Evolutionary conservation across 177 flowering plant species (phyloP), one percentile per base, ranked within the genome.

Genomic region (Vitis hybrid): DNA sequence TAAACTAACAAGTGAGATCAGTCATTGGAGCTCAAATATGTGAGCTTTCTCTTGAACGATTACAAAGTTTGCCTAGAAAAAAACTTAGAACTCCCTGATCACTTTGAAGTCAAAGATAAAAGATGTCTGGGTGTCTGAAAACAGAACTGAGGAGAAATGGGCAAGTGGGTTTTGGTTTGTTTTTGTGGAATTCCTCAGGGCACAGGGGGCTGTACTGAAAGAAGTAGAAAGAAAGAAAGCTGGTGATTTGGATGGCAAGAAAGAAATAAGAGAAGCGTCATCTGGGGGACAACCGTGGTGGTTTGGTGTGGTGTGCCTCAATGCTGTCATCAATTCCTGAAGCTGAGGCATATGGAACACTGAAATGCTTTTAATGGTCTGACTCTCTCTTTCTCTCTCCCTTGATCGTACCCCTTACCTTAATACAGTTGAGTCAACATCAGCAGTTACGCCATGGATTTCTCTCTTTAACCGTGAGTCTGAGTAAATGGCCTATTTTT

Each of bases 241-340:
- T n/a, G 67, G 56, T 55, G 68, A 64, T 63, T 63, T 14, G 73
- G 39, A 22, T 22, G 26, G 26, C 26, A 22, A 70, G 55, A 12
- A n/a, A 14, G 55, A 69, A 65, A 72, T 10, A 62, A 55, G 60
- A 60, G 70, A 65, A 60, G 73, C 62, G 70, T 72, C 65, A 51
- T 60, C 12, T 66, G 67, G 52, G 55, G 71, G 67, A 67, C 66
- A 70, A 61, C 10, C 7, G 59, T 65, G 66, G 7, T 33, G 2
- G 22, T 29, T 50, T 3, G 14, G 45, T 19, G 66, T 19, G 52
- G 71, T 73, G 51, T 7, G 20, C 16, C 31, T 33, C 60, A 50
- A 39, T 72, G 55, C 51, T 72, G 74, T 65, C 79, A 72, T 76
- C 66, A 68, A 64, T 76, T 76, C 69, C 76, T 76, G 76, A 72